phyloP scores from a whole-genome alignment of 2,329 filamentous ascomycete species.

The Ophiostoma himal-ulmi region DNA sequence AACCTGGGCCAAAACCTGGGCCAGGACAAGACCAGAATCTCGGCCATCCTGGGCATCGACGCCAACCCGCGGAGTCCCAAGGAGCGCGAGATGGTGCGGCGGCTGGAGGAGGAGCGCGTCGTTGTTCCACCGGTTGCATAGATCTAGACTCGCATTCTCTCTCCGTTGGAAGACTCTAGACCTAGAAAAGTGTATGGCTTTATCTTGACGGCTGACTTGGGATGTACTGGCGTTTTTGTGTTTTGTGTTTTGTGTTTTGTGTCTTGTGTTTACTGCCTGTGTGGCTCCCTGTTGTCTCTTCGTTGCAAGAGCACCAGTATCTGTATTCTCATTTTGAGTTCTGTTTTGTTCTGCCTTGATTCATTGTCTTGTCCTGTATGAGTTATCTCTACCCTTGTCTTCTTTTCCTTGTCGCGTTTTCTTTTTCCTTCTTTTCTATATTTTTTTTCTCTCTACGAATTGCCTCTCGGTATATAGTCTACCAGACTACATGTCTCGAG shows the following conservation, averaged over 20 bases:
- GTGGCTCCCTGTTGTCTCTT: background rate
- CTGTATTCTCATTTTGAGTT: background rate
- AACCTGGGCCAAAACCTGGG: slow-evolving; percentile 1
- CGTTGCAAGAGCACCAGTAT: background rate
- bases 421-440: background rate
- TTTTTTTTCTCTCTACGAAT: slow-evolving; percentile 2
- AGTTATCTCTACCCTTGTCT: background rate
- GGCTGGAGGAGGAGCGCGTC: slow-evolving; percentile 38
- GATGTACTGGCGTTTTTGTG: background rate
- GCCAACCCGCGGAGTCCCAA: slow-evolving; percentile 52
- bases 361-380: background rate
- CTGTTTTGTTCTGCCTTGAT: background rate
- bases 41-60: slow-evolving; percentile 56
- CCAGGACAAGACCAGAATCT: slow-evolving; percentile 54
- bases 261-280: background rate
- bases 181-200: no score
- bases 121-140: slow-evolving; percentile 19
- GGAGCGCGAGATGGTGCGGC: slow-evolving; percentile 52
- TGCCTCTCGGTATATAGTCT: background rate
- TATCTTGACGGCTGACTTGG: background rate
- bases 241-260: background rate
- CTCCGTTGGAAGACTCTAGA: background rate
- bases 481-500: background rate
- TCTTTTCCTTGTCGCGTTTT: background rate
- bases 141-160: background rate